Conservation (phyloP, 768 basidiomycete genomes). For the Calvatia gigantea region DNA sequence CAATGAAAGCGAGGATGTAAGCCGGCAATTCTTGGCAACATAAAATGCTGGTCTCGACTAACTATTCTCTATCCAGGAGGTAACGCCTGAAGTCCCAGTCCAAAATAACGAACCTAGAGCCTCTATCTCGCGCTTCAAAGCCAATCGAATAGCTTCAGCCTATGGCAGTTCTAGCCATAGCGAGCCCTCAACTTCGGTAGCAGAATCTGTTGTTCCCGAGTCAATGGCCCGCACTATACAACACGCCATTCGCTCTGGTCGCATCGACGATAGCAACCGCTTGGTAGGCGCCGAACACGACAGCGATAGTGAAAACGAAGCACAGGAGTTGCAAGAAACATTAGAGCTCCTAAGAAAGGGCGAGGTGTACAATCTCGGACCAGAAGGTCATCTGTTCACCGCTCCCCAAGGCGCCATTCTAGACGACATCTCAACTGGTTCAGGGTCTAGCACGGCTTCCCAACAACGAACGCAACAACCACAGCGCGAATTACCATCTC, state of each 20-base stretch:
- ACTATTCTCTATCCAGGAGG: conserved; percentile 28
- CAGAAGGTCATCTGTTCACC: conserved; percentile 32
- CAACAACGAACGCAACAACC: neutral
- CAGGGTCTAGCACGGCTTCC: neutral
- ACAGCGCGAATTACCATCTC: conserved; percentile 21
- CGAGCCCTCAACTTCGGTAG: conserved; percentile 32
- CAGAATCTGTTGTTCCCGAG: conserved; percentile 39
- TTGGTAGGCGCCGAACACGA: conserved; percentile 52
- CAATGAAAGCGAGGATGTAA: conserved; percentile 40
- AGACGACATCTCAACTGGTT: too few species aligned
- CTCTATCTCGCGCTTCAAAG: conserved; percentile 63
- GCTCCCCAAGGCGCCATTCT: conserved; percentile 18
- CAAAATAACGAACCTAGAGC: conserved; percentile 41
- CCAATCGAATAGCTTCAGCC: conserved; percentile 46
- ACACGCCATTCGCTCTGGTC: conserved; percentile 53
- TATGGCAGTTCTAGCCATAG: conserved; percentile 38
- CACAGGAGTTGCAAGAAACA: conserved; percentile 44
- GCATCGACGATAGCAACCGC: conserved; percentile 42
- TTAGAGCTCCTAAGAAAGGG: conserved; percentile 49
- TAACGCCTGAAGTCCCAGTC: conserved; percentile 36
- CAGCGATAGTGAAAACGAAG: conserved; percentile 56
- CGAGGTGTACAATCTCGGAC: conserved; percentile 51
- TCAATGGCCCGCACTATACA: conserved; percentile 46
- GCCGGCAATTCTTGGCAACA: conserved; percentile 26
- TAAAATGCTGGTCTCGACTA: conserved; percentile 3